A percentile compares a stretch with the other conserved stretches of the same genome.
Conservation (phyloP, 179 eudicot genomes). For the Sideroxylon spinosum region DNA sequence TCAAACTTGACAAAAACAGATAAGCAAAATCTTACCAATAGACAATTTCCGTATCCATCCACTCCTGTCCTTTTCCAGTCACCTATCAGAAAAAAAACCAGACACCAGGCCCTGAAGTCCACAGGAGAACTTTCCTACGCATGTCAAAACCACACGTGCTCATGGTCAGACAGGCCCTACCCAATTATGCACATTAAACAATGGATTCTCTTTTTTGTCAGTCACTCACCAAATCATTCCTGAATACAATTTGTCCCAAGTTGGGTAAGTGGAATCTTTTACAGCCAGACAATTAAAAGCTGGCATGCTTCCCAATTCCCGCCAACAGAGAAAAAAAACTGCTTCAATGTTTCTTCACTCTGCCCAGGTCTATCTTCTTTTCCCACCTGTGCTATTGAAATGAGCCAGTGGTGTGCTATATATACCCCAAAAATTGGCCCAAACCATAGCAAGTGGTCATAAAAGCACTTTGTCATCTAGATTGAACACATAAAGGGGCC, state of each 20-base stretch:
- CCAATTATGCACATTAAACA: background rate
- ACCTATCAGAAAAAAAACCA: background rate
- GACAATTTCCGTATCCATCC: background rate
- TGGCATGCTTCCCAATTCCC: slow-evolving; percentile 37
- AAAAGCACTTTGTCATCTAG: background rate
- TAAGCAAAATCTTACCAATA: slow-evolving; percentile 6
- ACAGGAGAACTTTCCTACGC: background rate
- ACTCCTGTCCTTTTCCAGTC: background rate
- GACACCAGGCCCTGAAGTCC: background rate
- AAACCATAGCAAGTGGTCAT: slow-evolving; percentile 2
- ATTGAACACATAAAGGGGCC: slow-evolving; percentile 1
- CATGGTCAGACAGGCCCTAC: background rate
- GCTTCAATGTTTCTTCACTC: background rate
- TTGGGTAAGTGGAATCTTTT: slow-evolving; percentile 2
- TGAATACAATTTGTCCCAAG: slow-evolving; percentile 14
- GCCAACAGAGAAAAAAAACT: slow-evolving; percentile 13
- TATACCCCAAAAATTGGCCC: background rate
- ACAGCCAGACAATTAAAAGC: slow-evolving; percentile 17
- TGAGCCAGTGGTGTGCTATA: slow-evolving; percentile 17
- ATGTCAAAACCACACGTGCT: slow-evolving; percentile 1
- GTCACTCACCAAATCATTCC: slow-evolving; percentile 10
- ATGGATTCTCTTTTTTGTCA: background rate
- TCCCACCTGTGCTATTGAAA: background rate
- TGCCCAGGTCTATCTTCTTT: background rate
- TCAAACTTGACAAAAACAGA: slow-evolving; percentile 7